A percentile compares a stretch with the other conserved stretches of the same genome.
These are phyloP conservation scores for Coprinopsis strossmayeri DNA, from an alignment of 768 basidiomycete genomes.

Conservation along the genomic window DNA sequence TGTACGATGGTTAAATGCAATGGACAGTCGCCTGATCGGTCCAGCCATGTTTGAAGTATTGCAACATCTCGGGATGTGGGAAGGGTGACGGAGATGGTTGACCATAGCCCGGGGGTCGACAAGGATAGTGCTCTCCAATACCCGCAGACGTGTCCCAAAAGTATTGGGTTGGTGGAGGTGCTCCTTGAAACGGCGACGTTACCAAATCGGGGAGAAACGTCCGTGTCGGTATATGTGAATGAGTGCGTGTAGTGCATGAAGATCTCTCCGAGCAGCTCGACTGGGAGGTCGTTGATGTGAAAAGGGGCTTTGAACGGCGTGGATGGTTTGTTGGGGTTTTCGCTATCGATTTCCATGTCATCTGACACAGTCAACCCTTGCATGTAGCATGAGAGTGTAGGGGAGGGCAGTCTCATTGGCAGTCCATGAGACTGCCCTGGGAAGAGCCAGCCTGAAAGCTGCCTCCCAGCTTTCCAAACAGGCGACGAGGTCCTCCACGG, in stretches of 20 bases:
- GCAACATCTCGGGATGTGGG: background rate
- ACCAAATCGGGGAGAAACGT: background rate
- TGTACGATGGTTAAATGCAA: background rate
- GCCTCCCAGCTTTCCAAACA: background rate
- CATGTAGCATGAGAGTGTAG: background rate
- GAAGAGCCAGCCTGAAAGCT: background rate
- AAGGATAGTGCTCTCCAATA: slow-evolving; percentile 22
- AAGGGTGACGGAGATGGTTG: slow-evolving; percentile 19
- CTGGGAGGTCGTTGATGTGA: background rate
- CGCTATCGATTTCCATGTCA: background rate
- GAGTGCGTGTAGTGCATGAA: background rate
- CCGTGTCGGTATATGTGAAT: background rate
- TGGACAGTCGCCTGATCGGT: background rate
- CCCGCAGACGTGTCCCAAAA: slow-evolving; percentile 22
- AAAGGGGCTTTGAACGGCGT: background rate
- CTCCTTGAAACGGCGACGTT: background rate
- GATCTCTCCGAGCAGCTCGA: slow-evolving; percentile 1
- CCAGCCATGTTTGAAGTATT: background rate
- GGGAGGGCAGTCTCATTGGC: background rate
- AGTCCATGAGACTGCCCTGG: background rate
- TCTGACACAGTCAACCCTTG: no score
- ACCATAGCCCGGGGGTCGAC: slow-evolving; percentile 23
- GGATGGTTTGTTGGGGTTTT: background rate
- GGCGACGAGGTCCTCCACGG: background rate
- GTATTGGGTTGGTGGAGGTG: slow-evolving; percentile 13